Conservation (phyloP, 1,284 basidiomycete species). For the Fomes fomentarius region DNA sequence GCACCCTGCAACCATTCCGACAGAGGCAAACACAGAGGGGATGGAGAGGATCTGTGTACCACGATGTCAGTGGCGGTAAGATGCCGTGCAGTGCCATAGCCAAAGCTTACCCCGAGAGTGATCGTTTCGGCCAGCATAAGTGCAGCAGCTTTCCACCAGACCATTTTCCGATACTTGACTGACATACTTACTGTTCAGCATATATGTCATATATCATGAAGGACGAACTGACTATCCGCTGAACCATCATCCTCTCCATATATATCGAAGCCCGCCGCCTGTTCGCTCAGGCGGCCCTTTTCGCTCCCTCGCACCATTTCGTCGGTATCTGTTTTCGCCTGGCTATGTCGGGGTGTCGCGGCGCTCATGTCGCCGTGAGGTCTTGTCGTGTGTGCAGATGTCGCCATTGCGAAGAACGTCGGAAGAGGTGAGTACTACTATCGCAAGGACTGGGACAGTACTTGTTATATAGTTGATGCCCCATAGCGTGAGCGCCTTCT, state of each 20-base stretch:
- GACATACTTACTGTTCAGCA: not conserved
- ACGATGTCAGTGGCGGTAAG: not conserved
- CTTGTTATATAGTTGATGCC: no score
- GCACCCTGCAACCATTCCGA: constrained; percentile 35
- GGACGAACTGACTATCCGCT: constrained; percentile 22
- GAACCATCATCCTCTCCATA: constrained; percentile 15
- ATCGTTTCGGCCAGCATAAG: constrained; percentile 39
- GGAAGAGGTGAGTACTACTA: not conserved
- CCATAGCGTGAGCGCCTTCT: no score
- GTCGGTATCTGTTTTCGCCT: not conserved
- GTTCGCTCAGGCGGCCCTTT: not conserved
- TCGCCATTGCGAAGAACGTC: not conserved
- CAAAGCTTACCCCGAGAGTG: constrained; percentile 32
- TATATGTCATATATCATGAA: not conserved
- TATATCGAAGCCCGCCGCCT: constrained; percentile 11
- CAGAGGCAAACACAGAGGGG: constrained; percentile 33
- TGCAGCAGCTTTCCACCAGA: constrained; percentile 39
- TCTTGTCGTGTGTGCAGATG: not conserved
- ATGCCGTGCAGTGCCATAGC: no score
- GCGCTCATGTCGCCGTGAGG: not conserved
- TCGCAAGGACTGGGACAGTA: no score
- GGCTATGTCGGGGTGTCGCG: not conserved
- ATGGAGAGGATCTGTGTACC: constrained; percentile 33
- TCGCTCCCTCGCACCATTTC: not conserved
- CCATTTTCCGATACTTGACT: constrained; percentile 40